Conservation (phyloP, 139 green algal genomes). For the Volvox reticuliferus region DNA sequence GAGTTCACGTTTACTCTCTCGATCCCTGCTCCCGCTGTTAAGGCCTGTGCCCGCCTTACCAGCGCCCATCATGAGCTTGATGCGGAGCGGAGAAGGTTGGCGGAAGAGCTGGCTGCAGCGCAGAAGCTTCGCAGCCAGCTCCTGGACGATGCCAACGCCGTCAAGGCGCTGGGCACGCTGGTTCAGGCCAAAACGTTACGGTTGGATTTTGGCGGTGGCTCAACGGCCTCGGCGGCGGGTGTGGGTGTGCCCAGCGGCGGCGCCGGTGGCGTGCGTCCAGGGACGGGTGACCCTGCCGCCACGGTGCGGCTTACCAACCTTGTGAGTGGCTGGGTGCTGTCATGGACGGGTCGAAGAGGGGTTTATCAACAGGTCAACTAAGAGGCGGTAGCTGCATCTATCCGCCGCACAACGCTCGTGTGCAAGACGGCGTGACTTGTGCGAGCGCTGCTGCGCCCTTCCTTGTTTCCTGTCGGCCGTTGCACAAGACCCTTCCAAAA, state of each 20-base stretch:
- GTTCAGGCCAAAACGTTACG: conserved; percentile 45
- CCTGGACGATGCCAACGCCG: conserved; percentile 34
- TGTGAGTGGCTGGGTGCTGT: neutral
- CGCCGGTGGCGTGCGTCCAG: neutral
- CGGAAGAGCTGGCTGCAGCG: conserved; percentile 17
- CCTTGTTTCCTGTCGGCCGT: too few species aligned
- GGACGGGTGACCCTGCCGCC: conserved; percentile 19
- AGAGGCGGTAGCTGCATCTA: too few species aligned
- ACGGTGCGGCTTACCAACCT: conserved; percentile 16
- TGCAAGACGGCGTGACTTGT: too few species aligned
- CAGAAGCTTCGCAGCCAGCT: conserved; percentile 1
- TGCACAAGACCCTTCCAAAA: too few species aligned
- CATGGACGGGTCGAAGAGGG: too few species aligned
- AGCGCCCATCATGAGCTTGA: conserved; percentile 31
- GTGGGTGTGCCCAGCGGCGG: neutral
- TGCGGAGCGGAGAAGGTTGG: conserved; percentile 41
- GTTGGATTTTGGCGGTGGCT: conserved; percentile 31
- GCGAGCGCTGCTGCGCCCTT: too few species aligned
- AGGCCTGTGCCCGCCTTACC: conserved; percentile 3
- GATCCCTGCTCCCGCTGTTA: neutral
- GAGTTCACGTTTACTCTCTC: neutral
- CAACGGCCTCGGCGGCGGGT: conserved; percentile 4
- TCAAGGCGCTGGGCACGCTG: conserved; percentile 44
- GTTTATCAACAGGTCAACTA: too few species aligned
- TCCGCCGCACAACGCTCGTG: too few species aligned